These are phyloP conservation scores for Oehlia diaphana DNA, from an alignment of 192 early-diverging fungal species.

Conservation along the genomic window DNA sequence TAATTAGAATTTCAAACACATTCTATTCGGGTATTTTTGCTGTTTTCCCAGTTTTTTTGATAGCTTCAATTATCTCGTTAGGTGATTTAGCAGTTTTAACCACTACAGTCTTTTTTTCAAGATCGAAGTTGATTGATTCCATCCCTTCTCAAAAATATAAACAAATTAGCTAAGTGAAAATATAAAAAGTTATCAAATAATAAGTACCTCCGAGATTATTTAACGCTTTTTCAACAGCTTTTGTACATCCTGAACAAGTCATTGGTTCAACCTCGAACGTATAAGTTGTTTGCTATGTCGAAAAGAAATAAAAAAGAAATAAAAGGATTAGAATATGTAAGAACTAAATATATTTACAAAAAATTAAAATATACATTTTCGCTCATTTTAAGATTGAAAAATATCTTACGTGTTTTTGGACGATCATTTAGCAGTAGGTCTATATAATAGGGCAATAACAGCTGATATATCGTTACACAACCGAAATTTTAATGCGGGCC, in stretches of 20 bases:
- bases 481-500: too few species aligned
- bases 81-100: neutral
- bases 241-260: neutral
- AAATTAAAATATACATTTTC: too few species aligned
- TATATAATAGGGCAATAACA: too few species aligned
- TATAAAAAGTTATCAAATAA: neutral
- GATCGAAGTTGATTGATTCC: neutral
- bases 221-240: conserved; percentile 5
- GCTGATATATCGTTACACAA: too few species aligned
- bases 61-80: neutral
- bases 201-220: neutral
- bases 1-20: neutral
- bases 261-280: neutral
- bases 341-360: too few species aligned
- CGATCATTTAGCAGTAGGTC: too few species aligned
- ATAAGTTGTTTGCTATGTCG: neutral
- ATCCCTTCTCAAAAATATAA: neutral
- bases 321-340: neutral
- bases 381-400: too few species aligned
- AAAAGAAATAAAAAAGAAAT: neutral
- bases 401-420: too few species aligned
- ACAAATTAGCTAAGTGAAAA: neutral
- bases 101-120: neutral
- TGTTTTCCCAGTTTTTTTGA: neutral
- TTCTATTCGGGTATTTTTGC: neutral